These are phyloP conservation scores for Boletus semigastroideus DNA, from an alignment of 1,284 basidiomycete genomes.

Conservation along the genomic window DNA sequence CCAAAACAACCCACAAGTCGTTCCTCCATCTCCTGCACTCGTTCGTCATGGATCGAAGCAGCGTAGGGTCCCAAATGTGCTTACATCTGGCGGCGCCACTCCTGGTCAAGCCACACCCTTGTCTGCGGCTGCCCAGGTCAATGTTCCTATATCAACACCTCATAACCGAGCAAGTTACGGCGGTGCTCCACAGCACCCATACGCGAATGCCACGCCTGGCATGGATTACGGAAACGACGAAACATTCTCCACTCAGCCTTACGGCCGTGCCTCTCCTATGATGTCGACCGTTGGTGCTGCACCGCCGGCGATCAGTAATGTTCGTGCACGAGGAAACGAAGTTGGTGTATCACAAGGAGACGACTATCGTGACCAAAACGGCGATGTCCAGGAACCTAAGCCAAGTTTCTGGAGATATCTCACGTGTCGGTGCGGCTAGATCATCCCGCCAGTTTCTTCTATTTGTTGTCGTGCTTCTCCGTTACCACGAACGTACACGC, in stretches of 20 bases:
- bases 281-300: conserved; percentile 62
- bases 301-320: conserved; percentile 68
- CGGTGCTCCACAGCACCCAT: conserved; percentile 57
- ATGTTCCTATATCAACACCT: conserved; percentile 59
- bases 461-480: conserved; percentile 22
- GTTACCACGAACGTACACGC: conserved; percentile 26
- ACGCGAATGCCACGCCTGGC: conserved; percentile 53
- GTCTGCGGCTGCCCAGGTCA: conserved; percentile 71
- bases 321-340: conserved; percentile 67
- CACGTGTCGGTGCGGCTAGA: conserved; percentile 72
- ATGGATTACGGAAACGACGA: conserved; percentile 57
- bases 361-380: conserved; percentile 57
- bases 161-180: conserved; percentile 46
- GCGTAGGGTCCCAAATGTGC: conserved; percentile 54
- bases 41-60: conserved; percentile 71
- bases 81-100: conserved; percentile 48
- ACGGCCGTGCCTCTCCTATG: conserved; percentile 75
- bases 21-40: conserved; percentile 73
- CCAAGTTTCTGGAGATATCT: conserved; percentile 63
- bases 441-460: conserved; percentile 5
- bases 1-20: conserved; percentile 53
- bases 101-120: conserved; percentile 61
- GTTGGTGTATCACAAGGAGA: conserved; percentile 61
- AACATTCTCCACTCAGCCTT: conserved; percentile 50
- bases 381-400: conserved; percentile 54